These are phyloP conservation scores for Diplodia mutila DNA, from an alignment of 2,329 filamentous ascomycete species.

Conservation along the genomic window DNA sequence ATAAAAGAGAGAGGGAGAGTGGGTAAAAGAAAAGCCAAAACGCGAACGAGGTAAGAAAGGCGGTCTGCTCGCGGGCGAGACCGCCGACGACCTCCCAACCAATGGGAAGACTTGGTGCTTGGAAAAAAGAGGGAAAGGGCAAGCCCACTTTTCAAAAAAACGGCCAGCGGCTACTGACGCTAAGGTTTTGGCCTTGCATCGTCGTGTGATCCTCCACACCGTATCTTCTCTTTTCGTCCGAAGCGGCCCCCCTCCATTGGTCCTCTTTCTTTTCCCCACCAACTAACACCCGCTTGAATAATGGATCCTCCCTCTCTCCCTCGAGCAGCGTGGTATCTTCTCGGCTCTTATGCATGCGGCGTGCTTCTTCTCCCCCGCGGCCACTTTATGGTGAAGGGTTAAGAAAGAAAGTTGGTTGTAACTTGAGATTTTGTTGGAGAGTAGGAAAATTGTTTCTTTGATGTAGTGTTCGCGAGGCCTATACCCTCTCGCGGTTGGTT, in stretches of 20 bases:
- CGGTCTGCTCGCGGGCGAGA: background rate
- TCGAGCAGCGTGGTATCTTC: background rate
- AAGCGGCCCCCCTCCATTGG: background rate
- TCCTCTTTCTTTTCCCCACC: no score
- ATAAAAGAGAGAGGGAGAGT: background rate
- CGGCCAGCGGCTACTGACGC: background rate
- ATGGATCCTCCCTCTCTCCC: background rate
- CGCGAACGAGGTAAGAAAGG: no score
- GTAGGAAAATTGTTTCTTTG: slow-evolving; percentile 6
- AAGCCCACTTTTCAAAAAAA: background rate
- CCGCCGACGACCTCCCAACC: background rate
- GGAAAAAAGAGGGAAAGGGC: no score
- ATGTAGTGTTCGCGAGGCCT: slow-evolving; percentile 8
- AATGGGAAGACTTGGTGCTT: background rate
- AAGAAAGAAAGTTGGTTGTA: no score
- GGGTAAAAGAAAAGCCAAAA: background rate
- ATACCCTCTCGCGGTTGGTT: slow-evolving; percentile 6
- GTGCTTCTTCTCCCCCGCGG: slow-evolving; percentile 5
- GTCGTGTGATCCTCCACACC: slow-evolving; percentile 24
- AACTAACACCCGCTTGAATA: background rate
- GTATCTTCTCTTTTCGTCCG: slow-evolving; percentile 17
- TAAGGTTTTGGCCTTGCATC: slow-evolving; percentile 7
- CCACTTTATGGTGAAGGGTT: background rate
- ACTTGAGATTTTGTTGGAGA: background rate
- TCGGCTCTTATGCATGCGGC: background rate